Evolutionary conservation across 2,329 filamentous ascomycete species (phyloP).

Genomic region (Penicillium sp.): DNA sequence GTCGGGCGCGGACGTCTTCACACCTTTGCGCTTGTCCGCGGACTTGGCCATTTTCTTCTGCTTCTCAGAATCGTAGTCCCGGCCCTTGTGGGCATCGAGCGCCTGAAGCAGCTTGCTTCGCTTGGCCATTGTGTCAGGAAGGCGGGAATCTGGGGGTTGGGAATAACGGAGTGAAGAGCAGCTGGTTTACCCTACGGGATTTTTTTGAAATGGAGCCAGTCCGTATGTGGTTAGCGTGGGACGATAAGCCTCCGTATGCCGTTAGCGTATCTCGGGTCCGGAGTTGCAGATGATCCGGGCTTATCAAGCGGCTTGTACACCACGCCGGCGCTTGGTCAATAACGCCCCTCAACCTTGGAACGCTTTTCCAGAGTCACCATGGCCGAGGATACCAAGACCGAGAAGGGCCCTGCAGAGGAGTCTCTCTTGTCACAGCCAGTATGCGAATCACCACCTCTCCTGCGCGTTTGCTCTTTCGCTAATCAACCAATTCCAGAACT

Average conservation of each 20-base stretch:
- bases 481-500: slow-evolving; percentile 18
- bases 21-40: slow-evolving; percentile 46
- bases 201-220: slow-evolving; percentile 34
- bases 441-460: neutral
- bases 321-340: slow-evolving; percentile 3
- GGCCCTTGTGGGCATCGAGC: slow-evolving; percentile 57
- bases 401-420: slow-evolving; percentile 20
- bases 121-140: slow-evolving; percentile 44
- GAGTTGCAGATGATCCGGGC: slow-evolving; percentile 28
- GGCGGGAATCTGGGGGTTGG: slow-evolving; percentile 12
- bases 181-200: slow-evolving; percentile 27
- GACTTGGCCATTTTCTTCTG: slow-evolving; percentile 64
- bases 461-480: slow-evolving; percentile 1
- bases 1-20: slow-evolving; percentile 21
- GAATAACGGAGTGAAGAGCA: slow-evolving; percentile 16
- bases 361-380: slow-evolving; percentile 13
- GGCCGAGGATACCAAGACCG: slow-evolving; percentile 22
- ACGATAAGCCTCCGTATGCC: slow-evolving; percentile 23
- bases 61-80: slow-evolving; percentile 72
- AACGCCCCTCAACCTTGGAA: neutral
- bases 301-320: slow-evolving; percentile 20
- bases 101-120: slow-evolving; percentile 59
- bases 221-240: slow-evolving; percentile 18
- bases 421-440: slow-evolving; percentile 27
- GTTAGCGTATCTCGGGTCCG: slow-evolving; percentile 13